Percentiles rank a stretch among this genome's conserved stretches.
Conservation (phyloP, 768 basidiomycete genomes). For the Naganishia kalamii region DNA sequence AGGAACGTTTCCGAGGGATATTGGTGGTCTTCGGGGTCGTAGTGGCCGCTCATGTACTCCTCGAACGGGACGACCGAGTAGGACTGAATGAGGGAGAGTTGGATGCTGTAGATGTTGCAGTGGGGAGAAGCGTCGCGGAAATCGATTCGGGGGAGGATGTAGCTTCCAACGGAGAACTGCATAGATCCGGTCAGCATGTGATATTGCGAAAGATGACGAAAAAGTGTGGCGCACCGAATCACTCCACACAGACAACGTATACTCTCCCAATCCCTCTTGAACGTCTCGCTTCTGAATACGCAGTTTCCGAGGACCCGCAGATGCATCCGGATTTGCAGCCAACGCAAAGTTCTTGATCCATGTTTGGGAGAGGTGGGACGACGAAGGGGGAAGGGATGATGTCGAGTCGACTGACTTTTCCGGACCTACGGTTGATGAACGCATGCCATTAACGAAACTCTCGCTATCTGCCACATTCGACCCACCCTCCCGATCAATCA, state of each 20-base stretch:
- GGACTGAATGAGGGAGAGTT: constrained; percentile 2
- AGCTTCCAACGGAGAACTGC: constrained; percentile 16
- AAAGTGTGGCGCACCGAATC: background rate
- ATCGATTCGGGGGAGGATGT: background rate
- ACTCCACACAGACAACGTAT: constrained; percentile 5
- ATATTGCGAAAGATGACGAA: background rate
- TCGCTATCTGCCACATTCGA: background rate
- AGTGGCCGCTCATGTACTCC: background rate
- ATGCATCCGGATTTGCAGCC: background rate
- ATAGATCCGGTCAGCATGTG: background rate
- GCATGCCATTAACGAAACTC: background rate
- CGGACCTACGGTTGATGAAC: background rate
- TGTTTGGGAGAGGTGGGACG: background rate
- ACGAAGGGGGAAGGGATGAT: background rate
- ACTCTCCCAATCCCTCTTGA: background rate
- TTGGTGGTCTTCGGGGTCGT: constrained; percentile 11
- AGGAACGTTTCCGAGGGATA: background rate
- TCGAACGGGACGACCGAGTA: constrained; percentile 15
- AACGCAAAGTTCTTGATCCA: constrained; percentile 13
- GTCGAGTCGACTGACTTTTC: constrained; percentile 1
- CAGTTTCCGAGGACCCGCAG: constrained; percentile 6
- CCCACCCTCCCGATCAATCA: constrained; percentile 7
- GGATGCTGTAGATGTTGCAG: constrained; percentile 12
- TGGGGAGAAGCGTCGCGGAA: constrained; percentile 4
- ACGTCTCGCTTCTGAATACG: background rate